Conservation (phyloP, 441 rosid species). For the Corymbia citriodora region DNA sequence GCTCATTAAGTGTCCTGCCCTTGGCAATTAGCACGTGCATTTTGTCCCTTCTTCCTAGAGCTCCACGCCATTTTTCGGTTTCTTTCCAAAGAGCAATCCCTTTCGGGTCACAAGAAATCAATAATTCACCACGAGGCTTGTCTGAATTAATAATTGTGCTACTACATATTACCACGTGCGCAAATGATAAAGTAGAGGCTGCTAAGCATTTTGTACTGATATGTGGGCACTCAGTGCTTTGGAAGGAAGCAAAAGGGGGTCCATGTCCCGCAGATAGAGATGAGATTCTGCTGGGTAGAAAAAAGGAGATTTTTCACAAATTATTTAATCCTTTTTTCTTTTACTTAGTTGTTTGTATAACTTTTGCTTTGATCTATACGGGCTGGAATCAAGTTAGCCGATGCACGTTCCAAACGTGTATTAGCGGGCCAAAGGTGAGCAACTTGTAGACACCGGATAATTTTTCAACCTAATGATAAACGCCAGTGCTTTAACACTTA, state of each 20-base stretch:
- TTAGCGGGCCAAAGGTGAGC: neutral
- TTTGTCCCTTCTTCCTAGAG: neutral
- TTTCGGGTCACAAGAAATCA: neutral
- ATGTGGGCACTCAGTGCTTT: neutral
- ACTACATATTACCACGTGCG: neutral
- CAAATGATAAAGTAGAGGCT: neutral
- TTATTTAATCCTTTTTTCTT: neutral
- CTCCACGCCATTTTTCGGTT: neutral
- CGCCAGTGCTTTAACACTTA: neutral
- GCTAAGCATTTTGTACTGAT: neutral
- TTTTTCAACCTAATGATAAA: neutral
- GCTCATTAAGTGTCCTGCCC: neutral
- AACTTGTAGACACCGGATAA: neutral
- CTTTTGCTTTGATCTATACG: neutral
- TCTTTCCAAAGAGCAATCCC: neutral
- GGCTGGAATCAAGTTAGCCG: neutral
- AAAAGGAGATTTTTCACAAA: neutral
- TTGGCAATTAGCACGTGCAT: neutral
- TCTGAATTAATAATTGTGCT: neutral
- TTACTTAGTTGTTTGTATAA: neutral
- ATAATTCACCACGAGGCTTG: neutral
- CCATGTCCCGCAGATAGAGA: neutral
- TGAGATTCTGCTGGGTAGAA: neutral
- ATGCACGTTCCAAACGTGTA: neutral
- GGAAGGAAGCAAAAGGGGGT: neutral